Conservation (phyloP, 176 grass and related monocot species). For the Microstegium vimineum region DNA sequence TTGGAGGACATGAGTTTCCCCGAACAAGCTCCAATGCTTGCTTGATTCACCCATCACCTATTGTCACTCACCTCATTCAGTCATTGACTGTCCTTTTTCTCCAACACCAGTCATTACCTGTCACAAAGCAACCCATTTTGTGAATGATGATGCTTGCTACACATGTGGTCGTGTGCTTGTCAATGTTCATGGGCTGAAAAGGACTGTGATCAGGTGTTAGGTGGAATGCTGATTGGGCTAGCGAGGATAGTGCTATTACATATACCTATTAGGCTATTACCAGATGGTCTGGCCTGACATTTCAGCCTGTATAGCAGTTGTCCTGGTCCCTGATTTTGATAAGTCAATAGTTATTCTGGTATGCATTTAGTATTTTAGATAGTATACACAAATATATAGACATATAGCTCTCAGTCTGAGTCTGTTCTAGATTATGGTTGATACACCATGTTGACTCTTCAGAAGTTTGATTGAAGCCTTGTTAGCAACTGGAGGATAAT, state of each 20-base stretch:
- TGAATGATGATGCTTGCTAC: not conserved
- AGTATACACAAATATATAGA: not conserved
- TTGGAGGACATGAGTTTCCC: too few relatives aligned
- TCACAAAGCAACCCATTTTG: too few relatives aligned
- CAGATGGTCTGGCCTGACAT: not conserved
- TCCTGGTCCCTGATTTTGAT: not conserved
- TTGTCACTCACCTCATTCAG: too few relatives aligned
- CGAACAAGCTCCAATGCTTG: too few relatives aligned
- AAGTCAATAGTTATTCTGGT: constrained; percentile 8
- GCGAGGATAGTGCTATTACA: not conserved
- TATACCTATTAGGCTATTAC: not conserved
- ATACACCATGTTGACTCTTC: not conserved
- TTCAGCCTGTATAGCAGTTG: not conserved
- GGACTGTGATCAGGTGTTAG: not conserved
- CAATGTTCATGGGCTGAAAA: not conserved
- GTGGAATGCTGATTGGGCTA: not conserved
- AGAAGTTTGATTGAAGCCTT: constrained; percentile 13
- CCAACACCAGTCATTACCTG: too few relatives aligned
- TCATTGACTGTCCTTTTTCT: too few relatives aligned
- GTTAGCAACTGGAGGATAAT: constrained; percentile 11
- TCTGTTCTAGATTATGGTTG: not conserved
- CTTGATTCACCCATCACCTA: too few relatives aligned
- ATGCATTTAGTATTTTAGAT: not conserved
- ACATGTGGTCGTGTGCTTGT: not conserved
- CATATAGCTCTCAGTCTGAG: not conserved